These are phyloP conservation scores for Lophiotrema nucula DNA, from an alignment of 495 filamentous ascomycete genomes.

Conservation along the genomic window DNA sequence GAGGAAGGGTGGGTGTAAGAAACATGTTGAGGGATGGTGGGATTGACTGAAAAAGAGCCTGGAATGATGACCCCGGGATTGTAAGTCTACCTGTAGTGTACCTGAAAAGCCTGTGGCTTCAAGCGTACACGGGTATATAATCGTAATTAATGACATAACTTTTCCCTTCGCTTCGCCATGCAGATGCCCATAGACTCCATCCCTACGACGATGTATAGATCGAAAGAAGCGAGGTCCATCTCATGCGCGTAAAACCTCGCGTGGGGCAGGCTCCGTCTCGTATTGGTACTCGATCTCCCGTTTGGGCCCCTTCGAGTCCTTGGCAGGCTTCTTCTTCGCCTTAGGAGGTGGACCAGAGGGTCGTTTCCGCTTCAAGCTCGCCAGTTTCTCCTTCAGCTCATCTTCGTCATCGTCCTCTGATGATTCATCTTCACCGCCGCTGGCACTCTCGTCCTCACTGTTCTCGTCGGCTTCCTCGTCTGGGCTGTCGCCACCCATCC, in stretches of 20 bases:
- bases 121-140: too few relatives aligned
- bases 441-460: conserved; percentile 37
- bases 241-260: conserved; percentile 16
- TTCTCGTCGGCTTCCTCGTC: conserved; percentile 48
- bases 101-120: neutral
- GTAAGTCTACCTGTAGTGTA: too few relatives aligned
- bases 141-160: too few relatives aligned
- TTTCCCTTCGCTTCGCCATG: too few relatives aligned
- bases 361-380: conserved; percentile 49
- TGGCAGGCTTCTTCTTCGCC: conserved; percentile 47
- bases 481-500: conserved; percentile 63
- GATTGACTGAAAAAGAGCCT: too few relatives aligned
- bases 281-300: conserved; percentile 54
- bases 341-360: conserved; percentile 39
- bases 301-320: conserved; percentile 44
- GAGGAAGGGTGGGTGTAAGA: too few relatives aligned
- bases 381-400: conserved; percentile 43
- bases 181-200: too few relatives aligned
- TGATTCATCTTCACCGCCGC: conserved; percentile 47
- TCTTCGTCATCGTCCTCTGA: conserved; percentile 31
- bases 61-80: too few relatives aligned
- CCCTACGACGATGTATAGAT: too few relatives aligned
- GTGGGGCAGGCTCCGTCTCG: conserved; percentile 40
- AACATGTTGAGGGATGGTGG: too few relatives aligned
- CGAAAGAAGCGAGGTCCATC: too few relatives aligned